Evolutionary conservation across 805 yeast species (phyloP).

Genomic region (Pichia eremophila): DNA sequence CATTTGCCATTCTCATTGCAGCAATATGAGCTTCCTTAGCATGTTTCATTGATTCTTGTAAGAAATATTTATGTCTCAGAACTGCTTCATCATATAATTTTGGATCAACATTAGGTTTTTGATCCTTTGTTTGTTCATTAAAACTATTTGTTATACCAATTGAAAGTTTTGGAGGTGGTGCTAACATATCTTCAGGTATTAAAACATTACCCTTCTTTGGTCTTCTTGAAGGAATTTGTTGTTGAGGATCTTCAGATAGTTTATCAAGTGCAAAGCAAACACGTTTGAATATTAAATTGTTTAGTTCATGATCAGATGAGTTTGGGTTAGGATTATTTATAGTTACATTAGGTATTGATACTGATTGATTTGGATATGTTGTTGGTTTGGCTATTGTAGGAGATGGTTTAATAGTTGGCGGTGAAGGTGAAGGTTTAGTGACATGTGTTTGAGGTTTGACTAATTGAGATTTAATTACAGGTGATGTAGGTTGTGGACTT

Average conservation of each 20-base stretch:
- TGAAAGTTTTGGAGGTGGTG: constrained; percentile 54
- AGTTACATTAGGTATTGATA: neutral
- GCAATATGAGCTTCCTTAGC: constrained; percentile 69
- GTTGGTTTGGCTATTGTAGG: neutral
- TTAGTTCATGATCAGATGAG: constrained; percentile 10
- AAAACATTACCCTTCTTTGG: constrained; percentile 47
- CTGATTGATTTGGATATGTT: no score
- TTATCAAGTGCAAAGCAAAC: constrained; percentile 44
- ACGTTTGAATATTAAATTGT: constrained; percentile 30
- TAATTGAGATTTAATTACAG: neutral
- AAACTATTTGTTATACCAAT: constrained; percentile 55
- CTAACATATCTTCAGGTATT: constrained; percentile 57
- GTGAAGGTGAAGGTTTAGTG: neutral
- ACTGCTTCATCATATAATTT: constrained; percentile 46
- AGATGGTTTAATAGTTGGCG: neutral
- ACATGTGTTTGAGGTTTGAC: no score
- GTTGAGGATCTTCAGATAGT: constrained; percentile 46
- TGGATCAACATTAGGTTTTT: constrained; percentile 28
- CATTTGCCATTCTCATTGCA: constrained; percentile 61
- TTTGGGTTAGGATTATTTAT: neutral
- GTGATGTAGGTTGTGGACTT: neutral
- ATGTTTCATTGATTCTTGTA: constrained; percentile 57
- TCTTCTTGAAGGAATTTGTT: constrained; percentile 49
- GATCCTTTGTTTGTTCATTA: constrained; percentile 22
- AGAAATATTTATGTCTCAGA: constrained; percentile 46